Evolutionary conservation across 208 protist species (phyloP).

Genomic region (Leishmania mexicana): DNA sequence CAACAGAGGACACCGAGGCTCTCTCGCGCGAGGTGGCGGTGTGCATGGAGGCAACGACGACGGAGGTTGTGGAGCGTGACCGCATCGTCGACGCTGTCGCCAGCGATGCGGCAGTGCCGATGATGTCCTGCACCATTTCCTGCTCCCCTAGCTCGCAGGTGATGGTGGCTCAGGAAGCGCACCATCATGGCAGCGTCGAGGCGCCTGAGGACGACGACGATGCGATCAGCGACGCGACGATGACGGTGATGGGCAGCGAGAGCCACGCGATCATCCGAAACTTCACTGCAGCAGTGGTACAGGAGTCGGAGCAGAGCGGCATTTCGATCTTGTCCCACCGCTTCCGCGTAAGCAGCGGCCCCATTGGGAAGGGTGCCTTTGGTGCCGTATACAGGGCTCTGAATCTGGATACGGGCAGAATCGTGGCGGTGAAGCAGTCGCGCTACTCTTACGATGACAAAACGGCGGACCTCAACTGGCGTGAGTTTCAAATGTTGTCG

Average conservation of each 20-base stretch:
- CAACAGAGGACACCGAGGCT: not conserved
- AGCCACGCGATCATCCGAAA: constrained; percentile 30
- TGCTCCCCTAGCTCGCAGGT: constrained; percentile 21
- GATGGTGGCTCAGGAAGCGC: constrained; percentile 15
- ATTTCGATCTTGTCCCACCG: constrained; percentile 44
- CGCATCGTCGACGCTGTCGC: not conserved
- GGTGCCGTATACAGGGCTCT: constrained; percentile 69
- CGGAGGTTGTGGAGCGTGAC: not conserved
- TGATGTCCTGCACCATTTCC: constrained; percentile 21
- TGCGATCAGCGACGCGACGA: constrained; percentile 10
- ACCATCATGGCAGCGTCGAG: constrained; percentile 4
- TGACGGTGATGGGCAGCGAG: constrained; percentile 19
- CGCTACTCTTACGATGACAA: constrained; percentile 47
- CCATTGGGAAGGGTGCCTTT: constrained; percentile 68
- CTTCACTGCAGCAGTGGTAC: constrained; percentile 58
- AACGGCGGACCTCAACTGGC: constrained; percentile 48
- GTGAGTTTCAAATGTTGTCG: constrained; percentile 63
- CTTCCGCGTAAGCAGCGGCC: constrained; percentile 57
- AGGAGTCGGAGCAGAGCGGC: constrained; percentile 35
- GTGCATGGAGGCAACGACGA: not conserved
- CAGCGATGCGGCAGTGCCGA: constrained; percentile 4
- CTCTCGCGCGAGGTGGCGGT: not conserved
- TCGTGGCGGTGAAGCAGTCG: constrained; percentile 73
- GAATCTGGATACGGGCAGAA: constrained; percentile 58
- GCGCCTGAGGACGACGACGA: constrained; percentile 10